Base-by-base conservation (phyloP, 441 rosid species). In the Gossypium trilobum region DNA sequence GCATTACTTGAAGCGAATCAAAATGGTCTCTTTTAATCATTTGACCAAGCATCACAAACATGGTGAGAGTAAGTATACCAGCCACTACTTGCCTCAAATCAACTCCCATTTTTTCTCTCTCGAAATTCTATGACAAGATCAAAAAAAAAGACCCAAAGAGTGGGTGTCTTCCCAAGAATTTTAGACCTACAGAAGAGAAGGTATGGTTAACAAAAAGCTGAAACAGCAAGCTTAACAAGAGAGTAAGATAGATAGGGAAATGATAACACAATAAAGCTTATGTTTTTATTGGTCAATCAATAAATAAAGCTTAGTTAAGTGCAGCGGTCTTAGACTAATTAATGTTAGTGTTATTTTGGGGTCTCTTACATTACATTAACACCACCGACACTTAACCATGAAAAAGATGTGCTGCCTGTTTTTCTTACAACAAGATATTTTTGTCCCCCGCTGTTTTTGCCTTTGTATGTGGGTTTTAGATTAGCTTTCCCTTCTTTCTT, bases 1-100 rank as follows among this genome's bases (percentile, higher is more conserved):
- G 36, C 11, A 46, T 64, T 79, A 94, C 99, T 72, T 83, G 84
- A 79, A 74, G 80, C 51, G 96, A 81, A 83, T 90, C 97, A 72
- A 79, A 85, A 76, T 94, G 90, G 75, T 94, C 97, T 75, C 99
- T 79, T 83, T 89, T 93, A 85, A 94, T 86, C 97, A 92, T 92
- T 71, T 88, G 84, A 3, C 94, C 99, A 31, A 94, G 97, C 97
- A 92, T 92, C 4, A 94, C 89, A 77, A 94, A 94, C 99, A 94
- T 92, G 62, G 99, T 92, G 55, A 94, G 80, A 5, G 99, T 94
- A 75, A 94, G 87, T 55, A 94, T 83, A 63, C 92, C 99, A 76
- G 99, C 97, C 33, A 92, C 88, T 31, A 92, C 94, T 77, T 94
- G 99, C 82, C 99, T 89, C 85, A 94, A 85, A 92, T 93, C 98